A percentile compares a stretch with the other conserved stretches of the same genome.
phyloP scores from a whole-genome alignment of 768 basidiomycete genomes.

The Neoboletus brunneissimus region DNA sequence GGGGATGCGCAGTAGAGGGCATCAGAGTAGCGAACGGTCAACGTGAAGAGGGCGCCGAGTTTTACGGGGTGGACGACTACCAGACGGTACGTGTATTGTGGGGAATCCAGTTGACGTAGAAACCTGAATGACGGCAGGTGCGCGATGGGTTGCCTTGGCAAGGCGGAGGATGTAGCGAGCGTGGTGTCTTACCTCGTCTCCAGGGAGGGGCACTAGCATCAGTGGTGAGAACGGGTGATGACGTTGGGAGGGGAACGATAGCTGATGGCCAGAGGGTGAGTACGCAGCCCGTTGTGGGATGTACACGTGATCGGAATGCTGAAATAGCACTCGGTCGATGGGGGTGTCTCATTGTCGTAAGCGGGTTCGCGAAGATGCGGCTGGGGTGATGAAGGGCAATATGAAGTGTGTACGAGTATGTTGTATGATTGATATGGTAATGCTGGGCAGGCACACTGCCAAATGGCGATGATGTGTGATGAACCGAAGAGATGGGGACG shows the following conservation, averaged over 20 bases:
- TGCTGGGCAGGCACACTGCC: neutral
- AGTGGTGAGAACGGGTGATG: constrained; percentile 19
- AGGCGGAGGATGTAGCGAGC: constrained; percentile 23
- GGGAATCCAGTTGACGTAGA: neutral
- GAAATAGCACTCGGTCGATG: constrained; percentile 15
- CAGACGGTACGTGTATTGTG: neutral
- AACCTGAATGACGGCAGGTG: neutral
- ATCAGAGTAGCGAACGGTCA: neutral
- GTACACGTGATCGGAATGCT: constrained; percentile 1
- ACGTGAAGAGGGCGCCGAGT: neutral
- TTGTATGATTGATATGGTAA: neutral
- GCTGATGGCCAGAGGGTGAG: constrained; percentile 1
- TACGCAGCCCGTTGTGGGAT: neutral
- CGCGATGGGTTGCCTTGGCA: constrained; percentile 11
- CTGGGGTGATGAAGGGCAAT: neutral
- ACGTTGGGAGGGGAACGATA: neutral
- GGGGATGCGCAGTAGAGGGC: neutral
- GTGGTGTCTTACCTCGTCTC: constrained; percentile 32
- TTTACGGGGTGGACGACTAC: neutral
- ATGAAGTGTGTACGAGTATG: neutral
- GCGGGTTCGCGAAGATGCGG: neutral
- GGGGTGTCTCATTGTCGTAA: constrained; percentile 14
- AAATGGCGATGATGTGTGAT: constrained; percentile 1
- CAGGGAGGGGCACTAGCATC: constrained; percentile 27
- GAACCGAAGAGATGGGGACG: constrained; percentile 4